A percentile compares a stretch with the other conserved stretches of the same genome.
Conservation (phyloP, 768 basidiomycete species). For the Ephemerocybe angulata region DNA sequence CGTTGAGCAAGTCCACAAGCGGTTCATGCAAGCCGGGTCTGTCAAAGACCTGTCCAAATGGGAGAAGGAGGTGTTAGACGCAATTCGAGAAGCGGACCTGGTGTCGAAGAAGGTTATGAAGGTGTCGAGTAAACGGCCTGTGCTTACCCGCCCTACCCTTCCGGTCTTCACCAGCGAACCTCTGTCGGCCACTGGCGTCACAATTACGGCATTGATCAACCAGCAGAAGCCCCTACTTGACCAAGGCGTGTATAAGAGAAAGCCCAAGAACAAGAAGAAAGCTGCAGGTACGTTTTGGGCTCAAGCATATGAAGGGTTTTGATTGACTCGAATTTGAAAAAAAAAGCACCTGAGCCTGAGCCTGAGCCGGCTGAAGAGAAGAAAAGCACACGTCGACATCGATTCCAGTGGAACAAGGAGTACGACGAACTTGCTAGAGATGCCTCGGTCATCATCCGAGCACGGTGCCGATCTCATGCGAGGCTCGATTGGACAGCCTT, state of each 20-base stretch:
- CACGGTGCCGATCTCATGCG: slow-evolving; percentile 60
- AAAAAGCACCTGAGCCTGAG: slow-evolving; percentile 4
- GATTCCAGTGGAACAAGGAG: slow-evolving; percentile 82
- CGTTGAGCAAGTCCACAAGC: slow-evolving; percentile 50
- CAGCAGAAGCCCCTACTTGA: slow-evolving; percentile 7
- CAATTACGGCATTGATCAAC: slow-evolving; percentile 6
- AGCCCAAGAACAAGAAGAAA: slow-evolving; percentile 19
- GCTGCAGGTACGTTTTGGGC: slow-evolving; percentile 12
- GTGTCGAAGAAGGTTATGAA: slow-evolving; percentile 44
- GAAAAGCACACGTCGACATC: slow-evolving; percentile 49
- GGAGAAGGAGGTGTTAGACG: slow-evolving; percentile 57
- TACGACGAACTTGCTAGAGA: slow-evolving; percentile 89
- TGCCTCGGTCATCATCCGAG: slow-evolving; percentile 75
- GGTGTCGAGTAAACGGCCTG: slow-evolving; percentile 22
- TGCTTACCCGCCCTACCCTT: slow-evolving; percentile 3
- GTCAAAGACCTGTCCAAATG: slow-evolving; percentile 50
- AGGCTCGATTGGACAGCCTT: slow-evolving; percentile 71
- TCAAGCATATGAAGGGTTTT: background rate
- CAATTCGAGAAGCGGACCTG: slow-evolving; percentile 53
- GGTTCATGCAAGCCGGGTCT: slow-evolving; percentile 58
- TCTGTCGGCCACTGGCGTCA: background rate
- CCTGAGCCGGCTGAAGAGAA: slow-evolving; percentile 25
- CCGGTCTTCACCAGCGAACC: slow-evolving; percentile 18
- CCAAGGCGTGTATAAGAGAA: slow-evolving; percentile 11
- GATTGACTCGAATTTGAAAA: background rate